Base-by-base conservation (phyloP, 805 yeast species). In the Lachancea meyersii region DNA sequence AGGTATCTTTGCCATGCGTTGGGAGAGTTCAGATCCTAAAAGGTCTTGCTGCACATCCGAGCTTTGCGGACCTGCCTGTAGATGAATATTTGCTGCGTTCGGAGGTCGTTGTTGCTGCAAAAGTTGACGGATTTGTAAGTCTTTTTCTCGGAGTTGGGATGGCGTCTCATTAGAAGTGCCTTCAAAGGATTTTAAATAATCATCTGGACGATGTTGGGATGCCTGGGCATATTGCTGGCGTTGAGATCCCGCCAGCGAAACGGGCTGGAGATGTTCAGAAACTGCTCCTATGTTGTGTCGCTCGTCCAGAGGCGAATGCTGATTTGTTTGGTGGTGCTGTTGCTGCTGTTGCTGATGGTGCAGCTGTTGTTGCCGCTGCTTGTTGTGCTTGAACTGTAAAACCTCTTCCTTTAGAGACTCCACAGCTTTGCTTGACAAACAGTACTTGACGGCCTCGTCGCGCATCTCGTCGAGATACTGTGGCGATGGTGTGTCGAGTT, bases 391-490 rank as follows among this genome's bases (percentile, higher is more conserved):
- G 39, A 59, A 61, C 44, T 61, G 58, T 41, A 58, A 37, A 6
- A 61, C 62, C 47, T 61, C 66, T 35, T 59, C 60, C 40, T 58
- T 59, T 28, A 60, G 39, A 5, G 58, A 46, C 34, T 50, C 56
- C 6, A 49, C 59, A 10, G 57, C 52, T 31, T 52, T 49, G 5
- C 54, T 48, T 8, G 58, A 51, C 22, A 58, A 38, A 22, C 57
- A 52, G 24, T 52, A 46, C 35, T 53, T 55, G 14, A 51, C 53
- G 10, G 47, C 48, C n/a, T 54, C 55, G 38, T 52, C 57, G 11
- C 51, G 38, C 41, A 48, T 44, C 40, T 46, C 47, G 17, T 50
- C 56, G 20, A 48, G 45, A 17, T 50, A 41, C 17, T 41, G 44
- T 23, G 44, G 44, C 10, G 44, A 41, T 16, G 40, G 18, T 7